A percentile compares a stretch with the other conserved stretches of the same genome.
Conservation (phyloP, 495 filamentous ascomycete species). For the Eremomyces bilateralis region DNA sequence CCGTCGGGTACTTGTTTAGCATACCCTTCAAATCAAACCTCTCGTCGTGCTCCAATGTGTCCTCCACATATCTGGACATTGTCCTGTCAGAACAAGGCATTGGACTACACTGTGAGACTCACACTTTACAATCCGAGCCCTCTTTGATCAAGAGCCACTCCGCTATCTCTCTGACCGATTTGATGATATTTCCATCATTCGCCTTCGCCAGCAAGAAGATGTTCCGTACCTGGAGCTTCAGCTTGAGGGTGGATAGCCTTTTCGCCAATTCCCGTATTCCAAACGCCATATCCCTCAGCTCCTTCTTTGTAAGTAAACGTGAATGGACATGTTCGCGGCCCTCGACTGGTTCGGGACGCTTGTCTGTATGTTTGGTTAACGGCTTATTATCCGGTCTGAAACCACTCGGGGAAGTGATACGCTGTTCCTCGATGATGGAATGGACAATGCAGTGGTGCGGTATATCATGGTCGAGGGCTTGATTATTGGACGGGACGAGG, state of each 20-base stretch:
- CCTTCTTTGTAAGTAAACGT: constrained; percentile 67
- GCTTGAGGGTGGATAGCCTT: constrained; percentile 51
- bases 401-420: too few relatives aligned
- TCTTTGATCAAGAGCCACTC: constrained; percentile 64
- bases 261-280: constrained; percentile 81
- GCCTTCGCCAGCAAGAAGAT: constrained; percentile 82
- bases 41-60: constrained; percentile 42
- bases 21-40: constrained; percentile 48
- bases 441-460: constrained; percentile 69
- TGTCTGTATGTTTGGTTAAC: constrained; percentile 1
- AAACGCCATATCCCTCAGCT: constrained; percentile 89
- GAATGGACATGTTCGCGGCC: constrained; percentile 24
- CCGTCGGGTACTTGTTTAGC: constrained; percentile 30
- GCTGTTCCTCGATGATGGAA: constrained; percentile 43
- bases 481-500: constrained; percentile 37
- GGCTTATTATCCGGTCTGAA: too few relatives aligned
- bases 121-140: constrained; percentile 48
- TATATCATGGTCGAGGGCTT: constrained; percentile 18
- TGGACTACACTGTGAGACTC: constrained; percentile 9
- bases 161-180: constrained; percentile 51
- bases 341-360: constrained; percentile 12
- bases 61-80: constrained; percentile 38
- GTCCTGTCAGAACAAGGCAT: not conserved
- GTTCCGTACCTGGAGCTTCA: constrained; percentile 59
- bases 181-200: constrained; percentile 63